phyloP scores from a whole-genome alignment of 768 basidiomycete genomes.

The Antrodiella citrinella region DNA sequence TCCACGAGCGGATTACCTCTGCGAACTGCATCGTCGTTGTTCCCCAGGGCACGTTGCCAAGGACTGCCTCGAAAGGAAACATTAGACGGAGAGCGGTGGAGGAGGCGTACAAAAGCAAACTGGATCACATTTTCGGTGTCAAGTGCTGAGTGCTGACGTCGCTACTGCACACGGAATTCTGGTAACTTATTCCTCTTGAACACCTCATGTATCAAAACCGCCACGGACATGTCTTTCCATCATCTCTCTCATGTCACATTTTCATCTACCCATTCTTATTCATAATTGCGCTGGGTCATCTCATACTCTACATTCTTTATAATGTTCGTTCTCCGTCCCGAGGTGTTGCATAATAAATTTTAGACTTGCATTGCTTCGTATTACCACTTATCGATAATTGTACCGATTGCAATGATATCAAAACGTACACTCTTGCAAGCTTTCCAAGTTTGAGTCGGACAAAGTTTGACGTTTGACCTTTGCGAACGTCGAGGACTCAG shows the following conservation, averaged over 20 bases:
- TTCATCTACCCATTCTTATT: neutral
- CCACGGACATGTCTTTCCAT: neutral
- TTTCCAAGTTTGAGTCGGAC: too few relatives aligned
- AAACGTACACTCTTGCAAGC: too few relatives aligned
- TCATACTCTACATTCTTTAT: neutral
- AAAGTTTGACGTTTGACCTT: too few relatives aligned
- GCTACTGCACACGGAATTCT: neutral
- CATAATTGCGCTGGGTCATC: neutral
- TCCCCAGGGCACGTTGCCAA: conserved; percentile 52
- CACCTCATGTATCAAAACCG: neutral
- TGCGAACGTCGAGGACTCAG: too few relatives aligned
- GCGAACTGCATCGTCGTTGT: conserved; percentile 64
- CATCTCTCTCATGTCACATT: too few relatives aligned
- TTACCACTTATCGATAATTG: too few relatives aligned
- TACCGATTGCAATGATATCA: too few relatives aligned
- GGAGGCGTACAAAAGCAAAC: conserved; percentile 46
- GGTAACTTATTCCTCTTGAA: neutral
- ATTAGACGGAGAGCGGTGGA: conserved; percentile 73
- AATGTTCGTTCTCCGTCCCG: neutral
- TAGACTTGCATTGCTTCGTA: too few relatives aligned
- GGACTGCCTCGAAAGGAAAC: conserved; percentile 77
- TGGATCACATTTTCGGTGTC: conserved; percentile 49
- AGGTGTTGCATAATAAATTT: neutral
- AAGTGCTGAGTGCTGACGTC: neutral
- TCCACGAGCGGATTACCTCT: conserved; percentile 70